Evolutionary conservation across 345 rosid species (phyloP), one percentile per base, ranked within the genome.

Genomic region (Ricinus communis): DNA sequence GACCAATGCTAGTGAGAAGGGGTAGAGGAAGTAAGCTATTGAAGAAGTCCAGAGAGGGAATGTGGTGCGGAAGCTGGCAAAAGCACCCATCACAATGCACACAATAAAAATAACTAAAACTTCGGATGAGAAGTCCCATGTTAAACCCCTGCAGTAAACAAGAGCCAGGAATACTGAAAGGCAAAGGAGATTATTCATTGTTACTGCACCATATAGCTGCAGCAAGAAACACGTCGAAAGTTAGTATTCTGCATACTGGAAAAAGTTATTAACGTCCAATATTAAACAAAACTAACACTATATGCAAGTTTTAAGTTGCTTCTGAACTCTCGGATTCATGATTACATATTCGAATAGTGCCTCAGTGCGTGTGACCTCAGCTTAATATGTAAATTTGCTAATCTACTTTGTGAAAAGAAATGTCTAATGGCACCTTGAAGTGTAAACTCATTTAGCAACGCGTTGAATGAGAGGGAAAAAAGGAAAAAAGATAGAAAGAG

Each of bases 41-140:
- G 80, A 84, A 64, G 84, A 87, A 22, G 97, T 90, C 99, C 99
- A 95, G 5, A 90, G 89, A 19, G 99, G 99, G 77, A 92, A 95
- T 3, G 86, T 89, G 33, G 96, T 87, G 16, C 93, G 89, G 88
- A 90, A 88, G 74, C 99, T 95, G 21, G 87, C 96, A 28, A 92
- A 92, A 65, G 64, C 72, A 1, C 92, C 89, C 97, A 90, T 95
- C 78, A 95, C 85, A 0, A 92, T 5, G 82, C 98, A 92, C 13
- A 90, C 96, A 0, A 95, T 88, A 53, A 90, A 83, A 68, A 95
- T 90, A 38, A 92, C 88, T 36, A 95, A 79, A 79, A 95, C 99
- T 83, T 95, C 97, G 2, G 97, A 76, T 51, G 99, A 95, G 79
- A 95, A 95, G 87, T 95, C 92, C 99, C 97, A 95, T 28, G 91